A percentile compares a stretch with the other conserved stretches of the same genome.
Conservation (phyloP, 2,329 filamentous ascomycete genomes). For the Aspergillus sp. region DNA sequence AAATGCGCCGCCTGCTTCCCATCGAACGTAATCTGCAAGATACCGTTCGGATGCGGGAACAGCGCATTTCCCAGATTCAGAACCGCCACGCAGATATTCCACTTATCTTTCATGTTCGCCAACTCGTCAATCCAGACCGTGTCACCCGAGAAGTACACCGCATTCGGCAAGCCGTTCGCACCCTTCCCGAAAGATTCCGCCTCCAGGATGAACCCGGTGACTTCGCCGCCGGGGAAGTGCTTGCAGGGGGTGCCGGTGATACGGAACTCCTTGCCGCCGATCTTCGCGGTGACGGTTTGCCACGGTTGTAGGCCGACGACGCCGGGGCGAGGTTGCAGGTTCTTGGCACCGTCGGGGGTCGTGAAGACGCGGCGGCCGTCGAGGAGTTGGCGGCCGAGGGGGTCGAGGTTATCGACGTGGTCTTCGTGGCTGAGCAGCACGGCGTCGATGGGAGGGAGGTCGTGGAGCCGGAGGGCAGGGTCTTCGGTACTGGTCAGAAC, state of each 20-base stretch:
- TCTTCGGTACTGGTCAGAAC: not conserved
- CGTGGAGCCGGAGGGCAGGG: constrained; percentile 1
- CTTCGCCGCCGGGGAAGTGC: constrained; percentile 46
- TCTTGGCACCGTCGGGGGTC: constrained; percentile 43
- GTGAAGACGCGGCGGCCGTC: constrained; percentile 47
- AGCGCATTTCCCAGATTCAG: constrained; percentile 26
- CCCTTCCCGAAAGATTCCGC: constrained; percentile 36
- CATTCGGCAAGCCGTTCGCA: constrained; percentile 40
- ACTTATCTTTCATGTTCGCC: too few species aligned
- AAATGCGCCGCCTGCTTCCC: constrained; percentile 42
- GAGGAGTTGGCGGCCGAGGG: constrained; percentile 43
- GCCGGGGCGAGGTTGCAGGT: constrained; percentile 25
- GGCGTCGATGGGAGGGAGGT: constrained; percentile 46
- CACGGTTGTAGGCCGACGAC: too few species aligned
- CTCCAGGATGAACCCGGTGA: constrained; percentile 44
- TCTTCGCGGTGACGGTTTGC: not conserved
- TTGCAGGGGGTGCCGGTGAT: constrained; percentile 46
- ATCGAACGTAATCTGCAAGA: constrained; percentile 46
- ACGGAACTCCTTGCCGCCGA: constrained; percentile 35
- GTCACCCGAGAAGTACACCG: constrained; percentile 31
- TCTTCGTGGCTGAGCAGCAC: constrained; percentile 51
- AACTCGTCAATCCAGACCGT: too few species aligned
- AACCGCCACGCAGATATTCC: too few species aligned
- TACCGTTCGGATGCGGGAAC: constrained; percentile 23
- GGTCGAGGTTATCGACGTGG: constrained; percentile 50